Evolutionary conservation across 2,329 filamentous ascomycete genomes (phyloP), one percentile per base, ranked within the genome.

Genomic region (Apiospora malaysiana): DNA sequence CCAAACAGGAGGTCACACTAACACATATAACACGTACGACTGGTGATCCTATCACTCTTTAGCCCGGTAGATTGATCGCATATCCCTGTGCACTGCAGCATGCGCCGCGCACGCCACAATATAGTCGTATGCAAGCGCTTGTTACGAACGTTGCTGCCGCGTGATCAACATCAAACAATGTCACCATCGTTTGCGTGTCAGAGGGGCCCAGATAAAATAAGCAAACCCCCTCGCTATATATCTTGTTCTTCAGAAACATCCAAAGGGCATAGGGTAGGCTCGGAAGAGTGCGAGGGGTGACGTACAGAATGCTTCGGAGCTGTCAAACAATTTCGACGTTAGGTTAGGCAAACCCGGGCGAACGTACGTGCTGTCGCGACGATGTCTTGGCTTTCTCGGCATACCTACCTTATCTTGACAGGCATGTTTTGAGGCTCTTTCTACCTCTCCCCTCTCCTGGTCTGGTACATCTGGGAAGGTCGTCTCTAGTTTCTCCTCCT

Each of bases 101-200:
- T n/a, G 12, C 40, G 12, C 9, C 2, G 43, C 43, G 21, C 21
- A 47, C 21, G 45, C 45, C 45, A 47, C 45, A 47, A 47, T 47
- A 46, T 14, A 42, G 37, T 40, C 10, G 37, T 42, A 16, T 47
- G 45, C 45, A n/a, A 16, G 45, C 56, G 56, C 32, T 32, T 63
- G 56, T 40, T 63, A 37, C 32, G 56, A 63, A 40, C 32, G 37
- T 40, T 63, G 56, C 21, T 63, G 32, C 21, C 56, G 56, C 56
- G 56, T 63, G 56, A 63, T 63, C 56, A 63, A 63, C 56, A 63
- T 63, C 56, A 63, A 63, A 63, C 56, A 63, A 63, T 63, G 56
- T 63, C 56, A 40, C 56, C 27, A 40, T 63, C 32, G 16, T n/a
- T n/a, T 63, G 21, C 56, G 56, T 63, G 32, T 63, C 9, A 63